Conservation (phyloP, 306 rosid species). For the Fragaria ananassa region DNA sequence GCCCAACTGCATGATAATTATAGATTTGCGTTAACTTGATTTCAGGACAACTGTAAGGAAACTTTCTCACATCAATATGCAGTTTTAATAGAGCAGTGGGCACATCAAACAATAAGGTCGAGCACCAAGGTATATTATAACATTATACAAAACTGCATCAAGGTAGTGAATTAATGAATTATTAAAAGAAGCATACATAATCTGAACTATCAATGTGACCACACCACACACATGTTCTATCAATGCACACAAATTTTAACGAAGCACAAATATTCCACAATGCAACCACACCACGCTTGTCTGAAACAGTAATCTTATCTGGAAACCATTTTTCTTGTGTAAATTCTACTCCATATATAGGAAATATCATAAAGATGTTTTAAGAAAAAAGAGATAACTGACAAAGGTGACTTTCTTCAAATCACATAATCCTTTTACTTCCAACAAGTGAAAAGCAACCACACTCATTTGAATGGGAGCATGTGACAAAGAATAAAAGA, state of each 20-base stretch:
- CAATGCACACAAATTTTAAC: not conserved
- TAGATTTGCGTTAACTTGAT: not conserved
- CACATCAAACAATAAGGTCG: not conserved
- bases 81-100: not conserved
- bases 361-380: no score
- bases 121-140: not conserved
- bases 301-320: not conserved
- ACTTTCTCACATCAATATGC: not conserved
- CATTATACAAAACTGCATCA: not conserved
- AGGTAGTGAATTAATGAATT: not conserved
- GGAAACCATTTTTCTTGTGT: not conserved
- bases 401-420: not conserved
- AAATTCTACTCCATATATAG: not conserved
- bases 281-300: not conserved
- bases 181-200: not conserved
- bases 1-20: constrained; percentile 75
- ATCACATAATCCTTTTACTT: not conserved
- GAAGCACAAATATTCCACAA: not conserved
- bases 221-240: not conserved
- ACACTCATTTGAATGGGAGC: not conserved
- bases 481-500: not conserved
- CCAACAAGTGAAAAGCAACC: not conserved
- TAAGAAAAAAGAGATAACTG: not conserved
- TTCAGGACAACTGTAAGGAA: not conserved
- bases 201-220: not conserved